Evolutionary conservation across 83 land plant species (phyloP).

Genomic region (Picea abies): DNA sequence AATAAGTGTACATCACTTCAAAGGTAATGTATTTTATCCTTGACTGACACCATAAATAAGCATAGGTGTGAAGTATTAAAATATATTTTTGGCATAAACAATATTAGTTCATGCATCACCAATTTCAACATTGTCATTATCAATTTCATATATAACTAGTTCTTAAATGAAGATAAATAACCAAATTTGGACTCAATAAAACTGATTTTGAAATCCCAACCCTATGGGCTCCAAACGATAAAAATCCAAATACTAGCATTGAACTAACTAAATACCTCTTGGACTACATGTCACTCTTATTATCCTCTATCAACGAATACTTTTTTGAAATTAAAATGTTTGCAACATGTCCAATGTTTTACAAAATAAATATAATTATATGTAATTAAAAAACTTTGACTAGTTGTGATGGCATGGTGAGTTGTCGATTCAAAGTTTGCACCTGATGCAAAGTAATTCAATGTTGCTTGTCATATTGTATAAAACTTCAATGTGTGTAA

Average conservation of each 20-base stretch:
- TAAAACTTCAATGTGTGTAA: constrained; percentile 38
- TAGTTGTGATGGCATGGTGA: too few species aligned
- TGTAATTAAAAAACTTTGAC: too few species aligned
- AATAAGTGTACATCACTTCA: constrained; percentile 52
- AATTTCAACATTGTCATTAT: neutral
- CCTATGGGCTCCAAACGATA: constrained; percentile 15
- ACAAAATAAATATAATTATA: neutral
- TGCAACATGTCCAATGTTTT: neutral
- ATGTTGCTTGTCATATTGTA: constrained; percentile 36
- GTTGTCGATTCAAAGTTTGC: too few species aligned
- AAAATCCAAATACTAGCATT: too few species aligned
- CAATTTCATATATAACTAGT: neutral
- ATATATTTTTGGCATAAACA: neutral
- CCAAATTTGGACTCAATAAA: constrained; percentile 47
- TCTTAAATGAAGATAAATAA: neutral
- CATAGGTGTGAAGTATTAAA: neutral
- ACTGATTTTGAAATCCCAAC: constrained; percentile 48
- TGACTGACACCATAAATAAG: constrained; percentile 38
- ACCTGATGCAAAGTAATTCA: neutral
- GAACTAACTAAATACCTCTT: too few species aligned
- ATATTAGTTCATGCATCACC: too few species aligned
- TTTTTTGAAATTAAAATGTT: neutral
- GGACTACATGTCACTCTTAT: constrained; percentile 33
- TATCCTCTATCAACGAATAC: constrained; percentile 24
- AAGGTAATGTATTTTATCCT: constrained; percentile 42